Conservation (phyloP, 345 rosid genomes). For the Angophora floribunda region DNA sequence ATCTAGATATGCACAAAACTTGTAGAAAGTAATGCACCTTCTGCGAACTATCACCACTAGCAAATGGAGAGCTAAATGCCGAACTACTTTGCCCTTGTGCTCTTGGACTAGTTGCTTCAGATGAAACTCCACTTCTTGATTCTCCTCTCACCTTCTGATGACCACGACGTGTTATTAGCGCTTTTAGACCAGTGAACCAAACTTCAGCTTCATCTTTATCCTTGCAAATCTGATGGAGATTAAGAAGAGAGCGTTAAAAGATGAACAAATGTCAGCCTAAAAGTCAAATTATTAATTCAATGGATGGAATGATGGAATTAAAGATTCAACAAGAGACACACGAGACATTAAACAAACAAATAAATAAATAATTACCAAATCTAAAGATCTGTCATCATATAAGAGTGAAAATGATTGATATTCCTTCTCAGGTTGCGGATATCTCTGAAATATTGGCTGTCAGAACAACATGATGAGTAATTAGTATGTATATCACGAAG, state of each 20-base stretch:
- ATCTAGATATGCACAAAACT: not conserved
- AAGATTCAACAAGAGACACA: not conserved
- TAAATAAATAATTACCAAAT: conserved; percentile 40
- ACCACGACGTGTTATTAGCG: conserved; percentile 49
- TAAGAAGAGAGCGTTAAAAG: not conserved
- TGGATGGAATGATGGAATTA: not conserved
- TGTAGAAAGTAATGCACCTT: conserved; percentile 31
- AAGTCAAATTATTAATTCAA: not conserved
- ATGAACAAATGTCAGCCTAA: too few species aligned
- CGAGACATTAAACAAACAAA: not conserved
- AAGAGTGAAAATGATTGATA: conserved; percentile 82
- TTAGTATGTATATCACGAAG: not conserved
- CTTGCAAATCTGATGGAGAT: conserved; percentile 48
- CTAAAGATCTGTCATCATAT: conserved; percentile 58
- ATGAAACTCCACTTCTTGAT: conserved; percentile 60
- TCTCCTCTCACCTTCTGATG: conserved; percentile 46
- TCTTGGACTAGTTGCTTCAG: conserved; percentile 72
- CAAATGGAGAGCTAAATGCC: conserved; percentile 63
- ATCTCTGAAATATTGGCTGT: conserved; percentile 76
- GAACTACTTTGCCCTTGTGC: conserved; percentile 58
- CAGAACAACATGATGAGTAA: not conserved
- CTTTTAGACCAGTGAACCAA: conserved; percentile 76
- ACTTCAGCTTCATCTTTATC: conserved; percentile 87
- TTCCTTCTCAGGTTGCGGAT: conserved; percentile 82
- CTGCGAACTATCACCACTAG: conserved; percentile 54